A percentile compares a stretch with the other conserved stretches of the same genome.
Evolutionary conservation across 2,329 filamentous ascomycete species (phyloP).

Genomic region (Orbilia blumenaviensis): DNA sequence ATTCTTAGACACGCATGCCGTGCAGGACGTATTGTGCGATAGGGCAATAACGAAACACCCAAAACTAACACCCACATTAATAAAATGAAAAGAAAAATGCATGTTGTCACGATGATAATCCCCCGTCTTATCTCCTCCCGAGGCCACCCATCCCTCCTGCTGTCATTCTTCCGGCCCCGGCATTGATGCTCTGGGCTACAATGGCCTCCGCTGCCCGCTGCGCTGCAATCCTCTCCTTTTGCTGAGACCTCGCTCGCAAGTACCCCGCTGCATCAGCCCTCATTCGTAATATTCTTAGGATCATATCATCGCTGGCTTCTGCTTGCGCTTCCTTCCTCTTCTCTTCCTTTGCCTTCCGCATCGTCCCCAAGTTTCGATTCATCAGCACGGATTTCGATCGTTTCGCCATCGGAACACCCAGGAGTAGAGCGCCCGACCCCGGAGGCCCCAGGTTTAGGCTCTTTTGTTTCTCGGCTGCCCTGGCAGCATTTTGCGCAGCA

Average conservation of each 20-base stretch:
- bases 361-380: slow-evolving; percentile 90
- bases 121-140: slow-evolving; percentile 47
- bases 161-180: slow-evolving; percentile 64
- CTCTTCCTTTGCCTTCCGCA: slow-evolving; percentile 94
- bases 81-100: neutral
- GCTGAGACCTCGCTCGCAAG: slow-evolving; percentile 86
- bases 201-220: slow-evolving; percentile 92
- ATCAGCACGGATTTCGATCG: slow-evolving; percentile 82
- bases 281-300: slow-evolving; percentile 93
- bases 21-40: neutral
- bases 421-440: slow-evolving; percentile 61
- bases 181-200: slow-evolving; percentile 85
- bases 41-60: slow-evolving; percentile 12
- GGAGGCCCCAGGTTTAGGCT: slow-evolving; percentile 72
- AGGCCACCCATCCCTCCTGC: slow-evolving; percentile 55
- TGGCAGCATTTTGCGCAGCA: slow-evolving; percentile 83
- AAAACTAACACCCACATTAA: neutral
- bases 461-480: slow-evolving; percentile 76
- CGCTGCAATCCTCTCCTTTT: slow-evolving; percentile 91
- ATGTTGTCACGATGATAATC: neutral
- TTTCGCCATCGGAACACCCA: slow-evolving; percentile 66
- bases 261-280: slow-evolving; percentile 87
- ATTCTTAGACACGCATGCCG: slow-evolving; percentile 53
- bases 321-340: slow-evolving; percentile 95
- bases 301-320: slow-evolving; percentile 98